Evolutionary conservation across 2,329 filamentous ascomycete species (phyloP), one percentile per base, ranked within the genome.

Genomic region (Fusarium piperis): DNA sequence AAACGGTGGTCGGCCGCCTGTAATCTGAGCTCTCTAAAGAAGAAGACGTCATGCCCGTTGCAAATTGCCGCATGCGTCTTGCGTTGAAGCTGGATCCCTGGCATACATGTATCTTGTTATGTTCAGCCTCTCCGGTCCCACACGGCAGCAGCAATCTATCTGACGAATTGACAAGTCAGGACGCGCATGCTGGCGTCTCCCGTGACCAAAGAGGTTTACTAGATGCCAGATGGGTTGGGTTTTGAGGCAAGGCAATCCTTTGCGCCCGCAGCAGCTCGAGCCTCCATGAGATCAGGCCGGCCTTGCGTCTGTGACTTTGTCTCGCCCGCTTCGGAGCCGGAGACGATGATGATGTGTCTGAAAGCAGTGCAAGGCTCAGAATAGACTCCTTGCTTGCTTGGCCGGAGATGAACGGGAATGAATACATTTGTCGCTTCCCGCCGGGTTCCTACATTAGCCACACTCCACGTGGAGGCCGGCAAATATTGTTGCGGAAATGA

Each of bases 371-470:
- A 44, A 26, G 39, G 20, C 44, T 41, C 26, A 16, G 16, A 41
- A 41, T 41, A 38, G 53, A 57, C 15, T 41, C 35, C 5, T 33
- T 20, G 13, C 20, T 33, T 20, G 7, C 20, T 46, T 23, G 15
- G 46, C 44, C 56, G 56, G 67, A 69, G 61, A 71, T 69, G 61
- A 75, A 58, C 38, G 35, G 64, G 55, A 39, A 53, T 53, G 55
- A 39, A 33, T 23, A 33, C 26, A 4, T n/a, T n/a, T 41, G 18
- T 38, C 62, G 68, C 35, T 46, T 32, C 58, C 28, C 39, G 38
- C 44, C 63, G 62, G 38, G 52, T 61, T 59, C 66, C 62, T 70
- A 65, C 59, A 68, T 65, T 59, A n/a, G 62, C 15, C 48, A 28
- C 52, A 48, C 33, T 53, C 64, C 63, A 67, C 67, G 13, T 20